Conservation (phyloP, 2,329 filamentous ascomycete species). For the Alternaria rosae region DNA sequence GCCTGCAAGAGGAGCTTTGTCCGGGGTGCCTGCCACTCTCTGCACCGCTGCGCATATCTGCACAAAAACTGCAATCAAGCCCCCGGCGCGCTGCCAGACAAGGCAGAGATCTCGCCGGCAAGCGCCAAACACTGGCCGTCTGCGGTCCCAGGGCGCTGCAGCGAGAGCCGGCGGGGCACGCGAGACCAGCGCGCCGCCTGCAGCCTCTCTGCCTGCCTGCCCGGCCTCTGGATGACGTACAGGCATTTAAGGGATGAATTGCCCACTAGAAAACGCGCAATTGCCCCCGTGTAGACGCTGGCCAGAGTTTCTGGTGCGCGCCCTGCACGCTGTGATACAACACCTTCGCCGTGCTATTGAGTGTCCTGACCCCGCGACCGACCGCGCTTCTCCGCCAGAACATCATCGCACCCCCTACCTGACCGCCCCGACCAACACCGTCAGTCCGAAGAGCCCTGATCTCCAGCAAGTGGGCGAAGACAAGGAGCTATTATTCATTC, state of each 20-base stretch:
- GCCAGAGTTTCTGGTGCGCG: constrained; percentile 28
- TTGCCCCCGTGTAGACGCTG: constrained; percentile 39
- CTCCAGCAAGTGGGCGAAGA: background rate
- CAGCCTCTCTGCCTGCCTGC: constrained; percentile 25
- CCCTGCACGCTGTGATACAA: constrained; percentile 19
- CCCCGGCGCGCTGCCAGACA: constrained; percentile 1
- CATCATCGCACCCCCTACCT: background rate
- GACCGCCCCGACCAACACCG: constrained; percentile 1
- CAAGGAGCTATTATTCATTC: constrained; percentile 24
- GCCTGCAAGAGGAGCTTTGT: constrained; percentile 24
- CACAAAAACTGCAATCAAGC: constrained; percentile 7
- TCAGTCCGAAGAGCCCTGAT: background rate
- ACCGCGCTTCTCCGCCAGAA: constrained; percentile 23
- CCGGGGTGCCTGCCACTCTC: constrained; percentile 15
- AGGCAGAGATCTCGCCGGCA: background rate
- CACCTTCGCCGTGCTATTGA: constrained; percentile 12
- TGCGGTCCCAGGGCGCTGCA: background rate
- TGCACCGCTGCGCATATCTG: constrained; percentile 5
- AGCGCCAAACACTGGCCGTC: constrained; percentile 1
- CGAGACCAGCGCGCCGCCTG: constrained; percentile 22
- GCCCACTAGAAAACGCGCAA: constrained; percentile 41
- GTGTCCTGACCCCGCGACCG: constrained; percentile 20
- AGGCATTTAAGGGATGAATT: constrained; percentile 16
- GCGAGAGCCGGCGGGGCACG: constrained; percentile 25
- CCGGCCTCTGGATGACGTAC: constrained; percentile 21